These are phyloP conservation scores for Quercus robur DNA, from an alignment of 306 rosid genomes.

Conservation along the genomic window DNA sequence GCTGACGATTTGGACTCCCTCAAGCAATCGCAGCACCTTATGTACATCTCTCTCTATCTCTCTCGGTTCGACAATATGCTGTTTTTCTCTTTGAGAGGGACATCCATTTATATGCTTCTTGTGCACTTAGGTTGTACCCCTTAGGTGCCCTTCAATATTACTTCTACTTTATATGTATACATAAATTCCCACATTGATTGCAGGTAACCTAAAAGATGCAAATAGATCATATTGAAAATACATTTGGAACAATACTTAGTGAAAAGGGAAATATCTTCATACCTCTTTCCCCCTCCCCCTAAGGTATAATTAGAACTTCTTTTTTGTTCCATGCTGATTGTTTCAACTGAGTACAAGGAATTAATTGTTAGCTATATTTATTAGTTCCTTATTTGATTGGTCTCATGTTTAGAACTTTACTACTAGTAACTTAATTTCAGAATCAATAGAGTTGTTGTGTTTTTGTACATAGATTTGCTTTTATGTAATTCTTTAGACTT, in stretches of 20 bases:
- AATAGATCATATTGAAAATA: neutral
- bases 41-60: constrained; percentile 35
- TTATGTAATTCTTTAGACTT: no score
- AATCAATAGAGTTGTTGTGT: no score
- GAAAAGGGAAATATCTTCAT: no score
- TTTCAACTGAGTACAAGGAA: neutral
- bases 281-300: neutral
- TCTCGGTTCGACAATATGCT: neutral
- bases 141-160: neutral
- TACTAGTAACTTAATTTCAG: no score
- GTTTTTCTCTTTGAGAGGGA: neutral
- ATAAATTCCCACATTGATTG: neutral
- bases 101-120: neutral
- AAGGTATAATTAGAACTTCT: constrained; percentile 38
- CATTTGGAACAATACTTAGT: no score
- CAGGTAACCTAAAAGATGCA: neutral
- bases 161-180: neutral
- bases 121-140: neutral
- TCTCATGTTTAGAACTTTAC: no score
- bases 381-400: no score
- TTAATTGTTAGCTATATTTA: no score
- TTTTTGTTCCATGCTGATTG: neutral
- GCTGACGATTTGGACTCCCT: constrained; percentile 64
- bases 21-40: constrained; percentile 64
- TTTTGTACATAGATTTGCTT: no score